Evolutionary conservation across 257 asterid species (phyloP), one percentile per base, ranked within the genome.

Genomic region (Ocimum tenuiflorum): DNA sequence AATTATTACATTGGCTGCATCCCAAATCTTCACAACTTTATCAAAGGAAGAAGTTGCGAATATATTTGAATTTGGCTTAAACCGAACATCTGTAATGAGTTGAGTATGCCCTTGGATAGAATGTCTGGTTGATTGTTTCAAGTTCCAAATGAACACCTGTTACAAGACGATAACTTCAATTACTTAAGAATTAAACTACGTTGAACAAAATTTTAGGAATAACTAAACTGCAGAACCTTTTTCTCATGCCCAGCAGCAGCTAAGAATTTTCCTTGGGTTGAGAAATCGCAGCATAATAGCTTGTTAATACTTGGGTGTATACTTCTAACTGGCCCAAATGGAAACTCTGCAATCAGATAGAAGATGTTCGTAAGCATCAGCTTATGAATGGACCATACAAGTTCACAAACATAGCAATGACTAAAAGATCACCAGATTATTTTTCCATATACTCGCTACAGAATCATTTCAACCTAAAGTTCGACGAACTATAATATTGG

Each of bases 21-120:
- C 78, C 81, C 82, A 81, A 77, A 85, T 60, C 65, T 47, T 77
- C 59, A 83, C 66, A 8, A 52, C 74, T 73, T 36, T 75, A 53
- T 85, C 88, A 46, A 73, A 73, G 12, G 84, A 83, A 27, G 87
- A 79, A 33, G 87, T 79, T n/a, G 87, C 89, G 18, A 83, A 75
- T 35, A 69, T 17, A 20, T 45, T 17, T 65, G 86, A 80, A 79
- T 64, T 63, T 39, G 83, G 75, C 65, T 65, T 69, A 67, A 80
- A 85, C 0, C 84, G 72, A 39, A 82, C 36, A 63, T 82, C 84
- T 6, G 92, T 77, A 41, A 80, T 71, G 60, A 71, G 41, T 31
- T 77, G 69, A 47, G 73, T 31, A 60, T 79, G 82, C 36, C 73
- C 81, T 33, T 70, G 48, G 13, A 71, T 10, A 51, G 29, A 4